These are phyloP conservation scores for Capsicum pubescens DNA, from an alignment of 257 asterid species.

Conservation along the genomic window DNA sequence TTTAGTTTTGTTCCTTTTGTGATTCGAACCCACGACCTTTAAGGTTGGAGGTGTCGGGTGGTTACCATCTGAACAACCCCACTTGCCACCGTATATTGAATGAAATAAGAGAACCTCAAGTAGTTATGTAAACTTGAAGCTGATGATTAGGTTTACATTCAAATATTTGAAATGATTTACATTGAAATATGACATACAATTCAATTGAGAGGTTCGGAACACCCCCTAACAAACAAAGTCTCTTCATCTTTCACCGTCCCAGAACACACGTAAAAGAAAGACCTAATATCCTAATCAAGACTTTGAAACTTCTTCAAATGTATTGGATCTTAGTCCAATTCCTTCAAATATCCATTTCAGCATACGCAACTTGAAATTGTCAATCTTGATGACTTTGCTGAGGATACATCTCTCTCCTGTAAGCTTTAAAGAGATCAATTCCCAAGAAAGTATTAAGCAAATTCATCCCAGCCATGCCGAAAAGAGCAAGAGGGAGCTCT, in stretches of 20 bases:
- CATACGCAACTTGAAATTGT: not conserved
- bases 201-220: not conserved
- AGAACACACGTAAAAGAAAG: not conserved
- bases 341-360: too few species aligned
- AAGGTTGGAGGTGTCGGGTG: too few species aligned
- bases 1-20: too few species aligned
- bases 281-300: not conserved
- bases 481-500: slow-evolving; percentile 84
- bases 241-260: not conserved
- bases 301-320: too few species aligned
- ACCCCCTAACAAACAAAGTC: not conserved
- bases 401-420: slow-evolving; percentile 50
- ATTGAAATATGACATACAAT: not conserved
- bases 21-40: too few species aligned
- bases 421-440: slow-evolving; percentile 73
- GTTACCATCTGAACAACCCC: too few species aligned
- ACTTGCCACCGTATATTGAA: not conserved
- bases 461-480: slow-evolving; percentile 94
- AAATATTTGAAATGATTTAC: not conserved
- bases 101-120: not conserved
- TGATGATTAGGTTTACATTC: not conserved
- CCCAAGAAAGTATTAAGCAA: slow-evolving; percentile 71
- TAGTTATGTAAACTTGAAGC: not conserved
- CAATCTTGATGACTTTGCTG: slow-evolving; percentile 50
- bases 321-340: too few species aligned